Percentiles rank a stretch among this genome's conserved stretches.
phyloP scores from a whole-genome alignment of 164 flowering plant species.

The Magnolia officinalis region DNA sequence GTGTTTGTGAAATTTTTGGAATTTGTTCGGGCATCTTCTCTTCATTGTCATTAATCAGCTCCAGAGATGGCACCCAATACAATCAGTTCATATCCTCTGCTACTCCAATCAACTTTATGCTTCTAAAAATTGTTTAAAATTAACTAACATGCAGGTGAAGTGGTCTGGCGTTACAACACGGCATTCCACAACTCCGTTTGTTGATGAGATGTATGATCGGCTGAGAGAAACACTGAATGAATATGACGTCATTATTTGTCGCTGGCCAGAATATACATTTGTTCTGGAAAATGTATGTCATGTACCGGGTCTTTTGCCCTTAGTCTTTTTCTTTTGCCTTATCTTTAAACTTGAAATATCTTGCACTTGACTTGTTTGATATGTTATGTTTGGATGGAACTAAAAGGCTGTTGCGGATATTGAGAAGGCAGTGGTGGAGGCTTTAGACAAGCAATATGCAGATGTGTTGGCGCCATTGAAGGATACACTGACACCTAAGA shows the following conservation, averaged over 20 bases:
- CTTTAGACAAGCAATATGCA: constrained; percentile 83
- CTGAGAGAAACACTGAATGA: constrained; percentile 67
- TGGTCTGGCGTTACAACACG: constrained; percentile 94
- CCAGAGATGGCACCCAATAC: neutral
- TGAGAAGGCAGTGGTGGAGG: constrained; percentile 85
- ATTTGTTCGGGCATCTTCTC: neutral
- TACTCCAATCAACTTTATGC: neutral
- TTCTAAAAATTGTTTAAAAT: constrained; percentile 4
- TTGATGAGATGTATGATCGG: constrained; percentile 92
- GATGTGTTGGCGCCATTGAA: constrained; percentile 87
- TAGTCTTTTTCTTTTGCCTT: neutral
- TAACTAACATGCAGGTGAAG: constrained; percentile 57
- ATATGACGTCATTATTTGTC: constrained; percentile 75
- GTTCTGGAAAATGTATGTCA: constrained; percentile 75
- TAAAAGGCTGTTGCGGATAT: constrained; percentile 83
- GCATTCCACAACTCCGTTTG: constrained; percentile 88
- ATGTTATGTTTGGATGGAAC: constrained; percentile 8
- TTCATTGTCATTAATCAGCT: neutral
- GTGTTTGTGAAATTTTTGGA: too few relatives aligned
- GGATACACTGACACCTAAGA: constrained; percentile 70
- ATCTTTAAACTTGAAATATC: neutral
- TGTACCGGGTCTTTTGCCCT: neutral
- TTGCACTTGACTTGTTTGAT: constrained; percentile 7
- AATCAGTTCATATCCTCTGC: neutral
- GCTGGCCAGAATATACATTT: constrained; percentile 95